Conservation (phyloP, 495 filamentous ascomycete species). For the Penicillium riverlandense region DNA sequence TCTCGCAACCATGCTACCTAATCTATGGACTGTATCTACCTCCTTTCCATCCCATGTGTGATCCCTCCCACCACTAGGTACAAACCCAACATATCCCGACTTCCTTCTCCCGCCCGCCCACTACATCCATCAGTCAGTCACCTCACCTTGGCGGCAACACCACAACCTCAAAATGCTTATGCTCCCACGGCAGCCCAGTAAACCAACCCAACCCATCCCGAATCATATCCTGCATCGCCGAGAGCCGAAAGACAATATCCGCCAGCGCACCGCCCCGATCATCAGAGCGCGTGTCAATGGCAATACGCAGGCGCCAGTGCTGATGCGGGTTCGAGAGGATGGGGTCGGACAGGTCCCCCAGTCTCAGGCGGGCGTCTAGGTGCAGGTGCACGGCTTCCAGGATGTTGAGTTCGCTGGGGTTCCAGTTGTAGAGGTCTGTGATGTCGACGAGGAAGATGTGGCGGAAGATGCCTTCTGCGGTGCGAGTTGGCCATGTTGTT, state of each 20-base stretch:
- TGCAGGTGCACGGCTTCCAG: neutral
- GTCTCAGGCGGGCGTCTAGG: neutral
- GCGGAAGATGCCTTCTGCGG: neutral
- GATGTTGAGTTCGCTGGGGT: neutral
- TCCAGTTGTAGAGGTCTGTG: neutral
- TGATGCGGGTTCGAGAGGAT: neutral
- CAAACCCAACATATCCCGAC: neutral
- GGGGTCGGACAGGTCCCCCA: neutral
- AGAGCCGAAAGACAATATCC: neutral
- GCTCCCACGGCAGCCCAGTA: constrained; percentile 1
- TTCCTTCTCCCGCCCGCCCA: neutral
- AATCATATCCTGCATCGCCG: constrained; percentile 2
- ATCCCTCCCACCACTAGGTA: neutral
- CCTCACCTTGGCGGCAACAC: neutral
- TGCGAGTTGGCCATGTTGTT: neutral
- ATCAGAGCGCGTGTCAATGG: neutral
- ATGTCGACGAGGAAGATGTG: neutral
- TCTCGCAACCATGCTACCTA: no score
- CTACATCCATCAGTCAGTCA: neutral
- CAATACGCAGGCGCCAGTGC: neutral
- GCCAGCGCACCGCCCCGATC: neutral
- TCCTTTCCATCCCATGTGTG: neutral
- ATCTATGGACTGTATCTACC: no score
- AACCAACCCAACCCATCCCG: constrained; percentile 6
- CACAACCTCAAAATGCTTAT: neutral